Conservation (phyloP, 2,329 filamentous ascomycete genomes). For the Cytospora piceae region DNA sequence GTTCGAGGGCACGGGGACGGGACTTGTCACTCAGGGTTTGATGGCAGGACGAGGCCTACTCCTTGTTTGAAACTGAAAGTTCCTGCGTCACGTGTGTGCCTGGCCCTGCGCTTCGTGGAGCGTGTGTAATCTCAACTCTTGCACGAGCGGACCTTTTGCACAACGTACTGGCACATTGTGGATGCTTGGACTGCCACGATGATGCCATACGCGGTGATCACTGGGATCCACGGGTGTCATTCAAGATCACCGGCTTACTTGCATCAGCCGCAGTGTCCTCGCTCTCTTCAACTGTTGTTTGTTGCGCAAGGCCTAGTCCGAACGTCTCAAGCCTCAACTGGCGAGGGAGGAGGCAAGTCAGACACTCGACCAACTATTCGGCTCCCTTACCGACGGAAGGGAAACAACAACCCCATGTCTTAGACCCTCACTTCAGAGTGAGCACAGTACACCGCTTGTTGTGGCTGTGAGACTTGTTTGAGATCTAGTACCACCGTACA, state of each 20-base stretch:
- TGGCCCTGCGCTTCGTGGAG: not conserved
- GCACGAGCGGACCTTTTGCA: not conserved
- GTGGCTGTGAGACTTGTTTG: not conserved
- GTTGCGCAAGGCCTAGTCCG: not conserved
- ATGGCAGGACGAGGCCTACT: not conserved
- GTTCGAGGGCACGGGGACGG: not conserved
- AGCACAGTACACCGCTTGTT: not conserved
- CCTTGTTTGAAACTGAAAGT: not conserved
- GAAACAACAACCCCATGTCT: not conserved
- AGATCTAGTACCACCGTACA: not conserved
- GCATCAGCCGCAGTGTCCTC: not conserved
- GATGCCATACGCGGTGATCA: not conserved
- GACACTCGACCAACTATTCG: conserved; percentile 1
- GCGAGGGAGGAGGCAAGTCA: not conserved
- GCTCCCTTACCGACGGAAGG: conserved; percentile 3
- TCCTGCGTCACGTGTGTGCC: not conserved
- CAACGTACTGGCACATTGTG: not conserved
- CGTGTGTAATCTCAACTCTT: not conserved
- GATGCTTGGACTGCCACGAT: not conserved
- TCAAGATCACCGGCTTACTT: not conserved
- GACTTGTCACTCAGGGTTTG: not conserved
- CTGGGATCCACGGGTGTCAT: too few relatives aligned
- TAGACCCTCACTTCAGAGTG: not conserved
- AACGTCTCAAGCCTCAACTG: not conserved
- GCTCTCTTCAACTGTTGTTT: not conserved